Percentiles rank a stretch among this genome's conserved stretches.
Conservation (phyloP, 2,329 filamentous ascomycete species). For the Sordariomycetes sp. region DNA sequence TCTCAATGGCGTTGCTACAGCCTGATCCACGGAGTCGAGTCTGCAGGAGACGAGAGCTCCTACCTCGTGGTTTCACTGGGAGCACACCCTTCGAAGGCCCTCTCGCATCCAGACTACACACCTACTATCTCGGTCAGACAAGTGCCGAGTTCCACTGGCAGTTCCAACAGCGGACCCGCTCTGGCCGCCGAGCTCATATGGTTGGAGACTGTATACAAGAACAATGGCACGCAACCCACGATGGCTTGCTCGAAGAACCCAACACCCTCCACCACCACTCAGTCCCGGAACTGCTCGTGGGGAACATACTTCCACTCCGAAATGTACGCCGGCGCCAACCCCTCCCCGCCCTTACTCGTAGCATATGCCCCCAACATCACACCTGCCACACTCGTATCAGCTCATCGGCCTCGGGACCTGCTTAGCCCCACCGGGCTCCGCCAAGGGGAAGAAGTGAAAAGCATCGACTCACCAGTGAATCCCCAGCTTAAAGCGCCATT, state of each 20-base stretch:
- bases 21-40: no score
- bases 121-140: no score
- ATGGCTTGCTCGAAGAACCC: not conserved
- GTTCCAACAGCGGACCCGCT: no score
- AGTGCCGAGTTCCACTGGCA: no score
- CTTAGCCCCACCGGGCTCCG: not conserved
- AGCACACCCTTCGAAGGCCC: no score
- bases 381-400: conserved; percentile 17
- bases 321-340: conserved; percentile 29
- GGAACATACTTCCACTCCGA: conserved; percentile 31
- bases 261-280: not conserved
- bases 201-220: no score
- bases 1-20: no score
- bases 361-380: conserved; percentile 36
- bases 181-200: no score
- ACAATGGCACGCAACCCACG: no score
- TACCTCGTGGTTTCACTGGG: no score
- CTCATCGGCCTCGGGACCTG: not conserved
- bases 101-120: no score
- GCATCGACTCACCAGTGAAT: conserved; percentile 18
- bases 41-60: no score
- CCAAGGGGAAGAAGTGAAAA: not conserved
- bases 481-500: conserved; percentile 24
- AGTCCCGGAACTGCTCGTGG: conserved; percentile 20
- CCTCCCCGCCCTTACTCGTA: conserved; percentile 34